Percentiles rank a stretch among this genome's conserved stretches.
Evolutionary conservation across 1,139 yeast genomes (phyloP).

Genomic region (Groenewaldozyma auringiensis): DNA sequence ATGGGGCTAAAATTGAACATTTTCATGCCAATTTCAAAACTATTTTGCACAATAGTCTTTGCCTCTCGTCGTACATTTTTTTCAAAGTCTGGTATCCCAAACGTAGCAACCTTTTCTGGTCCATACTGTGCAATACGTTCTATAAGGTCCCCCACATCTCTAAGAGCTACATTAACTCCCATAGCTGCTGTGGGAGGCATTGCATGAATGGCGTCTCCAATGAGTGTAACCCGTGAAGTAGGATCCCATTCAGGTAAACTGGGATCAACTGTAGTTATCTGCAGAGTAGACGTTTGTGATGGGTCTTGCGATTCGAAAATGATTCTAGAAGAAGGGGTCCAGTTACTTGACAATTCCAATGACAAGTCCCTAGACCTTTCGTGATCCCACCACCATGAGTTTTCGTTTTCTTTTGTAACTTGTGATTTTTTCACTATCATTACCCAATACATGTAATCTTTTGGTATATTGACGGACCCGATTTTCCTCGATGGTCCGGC

Average conservation of each 20-base stretch:
- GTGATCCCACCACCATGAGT: neutral
- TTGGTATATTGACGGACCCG: neutral
- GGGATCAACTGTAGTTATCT: conserved; percentile 3
- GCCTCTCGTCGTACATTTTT: neutral
- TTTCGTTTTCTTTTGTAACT: neutral
- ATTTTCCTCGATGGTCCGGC: neutral
- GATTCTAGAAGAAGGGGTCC: conserved; percentile 1
- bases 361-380: conserved; percentile 2
- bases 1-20: neutral
- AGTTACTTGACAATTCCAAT: neutral
- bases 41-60: neutral
- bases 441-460: conserved; percentile 6
- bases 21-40: neutral
- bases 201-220: conserved; percentile 4
- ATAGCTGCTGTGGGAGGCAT: conserved; percentile 4
- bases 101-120: neutral
- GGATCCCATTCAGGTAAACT: conserved; percentile 7
- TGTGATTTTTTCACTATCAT: neutral
- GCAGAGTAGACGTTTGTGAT: conserved; percentile 4
- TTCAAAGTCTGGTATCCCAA: neutral
- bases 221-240: conserved; percentile 2
- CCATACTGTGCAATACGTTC: neutral
- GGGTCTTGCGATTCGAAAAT: conserved; percentile 3
- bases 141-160: neutral
- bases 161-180: conserved; percentile 1